These are phyloP conservation scores for Elsinoe ampelina DNA, from an alignment of 2,329 filamentous ascomycete genomes.

Conservation along the genomic window DNA sequence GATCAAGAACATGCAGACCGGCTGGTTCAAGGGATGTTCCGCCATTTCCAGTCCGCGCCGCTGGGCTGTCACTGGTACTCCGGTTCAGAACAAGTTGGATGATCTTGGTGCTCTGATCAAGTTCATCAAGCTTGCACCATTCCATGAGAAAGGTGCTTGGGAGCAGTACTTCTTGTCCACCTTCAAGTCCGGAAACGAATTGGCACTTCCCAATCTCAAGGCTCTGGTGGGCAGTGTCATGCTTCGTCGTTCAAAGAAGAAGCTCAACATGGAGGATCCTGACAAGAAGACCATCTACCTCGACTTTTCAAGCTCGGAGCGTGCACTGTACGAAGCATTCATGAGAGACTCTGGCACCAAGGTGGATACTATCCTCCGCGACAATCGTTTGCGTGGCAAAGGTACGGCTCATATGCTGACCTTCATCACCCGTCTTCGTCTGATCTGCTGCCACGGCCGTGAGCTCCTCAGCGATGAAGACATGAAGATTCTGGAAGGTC, in stretches of 20 bases:
- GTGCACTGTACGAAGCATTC: conserved; percentile 73
- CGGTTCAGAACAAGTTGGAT: conserved; percentile 86
- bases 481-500: conserved; percentile 64
- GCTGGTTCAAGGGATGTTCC: conserved; percentile 78
- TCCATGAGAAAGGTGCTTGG: conserved; percentile 69
- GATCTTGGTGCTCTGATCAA: conserved; percentile 80
- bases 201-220: conserved; percentile 75
- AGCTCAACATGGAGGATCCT: conserved; percentile 69
- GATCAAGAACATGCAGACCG: conserved; percentile 75
- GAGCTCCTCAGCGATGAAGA: conserved; percentile 82
- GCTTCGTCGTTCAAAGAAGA: conserved; percentile 81
- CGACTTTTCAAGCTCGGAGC: conserved; percentile 66
- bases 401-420: conserved; percentile 92
- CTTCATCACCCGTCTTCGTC: conserved; percentile 76
- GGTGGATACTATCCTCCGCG: conserved; percentile 62
- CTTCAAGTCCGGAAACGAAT: conserved; percentile 77
- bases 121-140: conserved; percentile 76
- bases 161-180: conserved; percentile 70
- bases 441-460: conserved; percentile 89
- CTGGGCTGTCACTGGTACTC: conserved; percentile 96
- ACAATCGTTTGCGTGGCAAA: conserved; percentile 50
- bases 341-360: conserved; percentile 70
- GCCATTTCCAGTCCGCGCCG: conserved; percentile 68
- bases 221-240: conserved; percentile 92
- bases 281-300: conserved; percentile 65